Percentiles rank a stretch among this genome's conserved stretches.
Evolutionary conservation across 2,329 filamentous ascomycete genomes (phyloP).

Genomic region (Chaetomium olivaceum): DNA sequence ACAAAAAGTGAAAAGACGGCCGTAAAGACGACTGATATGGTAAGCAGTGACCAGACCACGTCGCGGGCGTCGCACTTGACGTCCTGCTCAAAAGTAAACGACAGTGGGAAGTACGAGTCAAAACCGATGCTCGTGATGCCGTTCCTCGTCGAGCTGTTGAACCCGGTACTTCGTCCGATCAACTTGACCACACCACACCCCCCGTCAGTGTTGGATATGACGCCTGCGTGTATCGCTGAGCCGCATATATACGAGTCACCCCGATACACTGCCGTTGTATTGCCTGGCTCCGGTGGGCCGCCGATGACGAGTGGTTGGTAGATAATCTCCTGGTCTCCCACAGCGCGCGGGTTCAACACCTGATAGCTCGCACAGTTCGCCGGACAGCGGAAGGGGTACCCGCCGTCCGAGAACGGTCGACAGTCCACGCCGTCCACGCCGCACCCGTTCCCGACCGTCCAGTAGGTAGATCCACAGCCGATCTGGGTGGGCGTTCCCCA

Average conservation of each 20-base stretch:
- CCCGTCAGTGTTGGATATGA: constrained; percentile 65
- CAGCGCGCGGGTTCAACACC: constrained; percentile 71
- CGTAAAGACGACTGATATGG: constrained; percentile 78
- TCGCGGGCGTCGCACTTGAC: constrained; percentile 72
- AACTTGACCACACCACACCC: constrained; percentile 73
- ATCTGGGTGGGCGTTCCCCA: constrained; percentile 68
- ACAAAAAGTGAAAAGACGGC: constrained; percentile 78
- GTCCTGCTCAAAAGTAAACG: constrained; percentile 72
- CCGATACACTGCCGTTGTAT: constrained; percentile 66
- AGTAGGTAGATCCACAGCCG: constrained; percentile 68
- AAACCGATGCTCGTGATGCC: constrained; percentile 78
- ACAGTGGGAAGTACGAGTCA: constrained; percentile 84
- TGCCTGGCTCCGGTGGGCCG: constrained; percentile 53
- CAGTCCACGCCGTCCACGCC: constrained; percentile 74
- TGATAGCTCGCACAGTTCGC: constrained; percentile 67
- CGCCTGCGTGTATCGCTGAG: constrained; percentile 76
- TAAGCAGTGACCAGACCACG: constrained; percentile 80
- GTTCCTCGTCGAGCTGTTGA: constrained; percentile 63
- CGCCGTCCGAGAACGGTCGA: constrained; percentile 69
- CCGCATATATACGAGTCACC: constrained; percentile 81
- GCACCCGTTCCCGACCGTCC: constrained; percentile 69
- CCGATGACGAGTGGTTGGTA: constrained; percentile 69
- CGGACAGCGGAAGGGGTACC: constrained; percentile 73
- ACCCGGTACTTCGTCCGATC: constrained; percentile 63
- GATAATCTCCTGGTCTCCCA: constrained; percentile 67